Evolutionary conservation across 1,284 basidiomycete genomes (phyloP).

Genomic region (Hypsizygus ulmarius): DNA sequence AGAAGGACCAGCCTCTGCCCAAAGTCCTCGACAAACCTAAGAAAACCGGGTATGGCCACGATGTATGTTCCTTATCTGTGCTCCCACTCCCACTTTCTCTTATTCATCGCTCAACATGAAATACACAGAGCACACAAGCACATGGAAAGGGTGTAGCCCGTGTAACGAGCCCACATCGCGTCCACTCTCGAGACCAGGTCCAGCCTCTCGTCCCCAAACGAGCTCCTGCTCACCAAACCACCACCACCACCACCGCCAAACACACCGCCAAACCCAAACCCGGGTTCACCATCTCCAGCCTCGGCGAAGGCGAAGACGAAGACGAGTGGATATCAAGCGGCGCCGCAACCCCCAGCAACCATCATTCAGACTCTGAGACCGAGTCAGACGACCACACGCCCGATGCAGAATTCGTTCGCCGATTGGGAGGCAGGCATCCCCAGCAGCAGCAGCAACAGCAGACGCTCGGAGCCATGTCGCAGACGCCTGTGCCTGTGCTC

Average conservation of each 20-base stretch:
- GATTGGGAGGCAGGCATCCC: conserved; percentile 15
- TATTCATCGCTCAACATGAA: conserved; percentile 14
- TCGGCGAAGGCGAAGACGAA: conserved; percentile 53
- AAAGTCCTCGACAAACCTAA: conserved; percentile 50
- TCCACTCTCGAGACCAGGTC: conserved; percentile 50
- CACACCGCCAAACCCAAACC: conserved; percentile 46
- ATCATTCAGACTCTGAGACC: conserved; percentile 42
- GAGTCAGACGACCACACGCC: conserved; percentile 33
- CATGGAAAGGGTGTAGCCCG: conserved; percentile 39
- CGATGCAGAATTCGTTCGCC: conserved; percentile 18
- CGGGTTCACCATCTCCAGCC: conserved; percentile 58
- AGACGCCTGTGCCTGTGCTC: conserved; percentile 22
- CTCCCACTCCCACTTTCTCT: conserved; percentile 9
- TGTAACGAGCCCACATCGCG: conserved; percentile 48
- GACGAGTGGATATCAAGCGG: conserved; percentile 77
- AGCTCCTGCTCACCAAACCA: conserved; percentile 19
- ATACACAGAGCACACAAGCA: conserved; percentile 21
- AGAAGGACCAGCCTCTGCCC: conserved; percentile 49
- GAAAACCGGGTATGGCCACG: conserved; percentile 38
- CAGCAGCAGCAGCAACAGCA: conserved; percentile 8
- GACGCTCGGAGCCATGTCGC: conserved; percentile 12
- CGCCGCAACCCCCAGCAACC: conserved; percentile 57
- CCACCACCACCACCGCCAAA: conserved; percentile 24
- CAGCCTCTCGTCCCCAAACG: conserved; percentile 33
- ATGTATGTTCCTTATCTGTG: conserved; percentile 19